Conservation (phyloP, 2,329 filamentous ascomycete genomes). For the Diaporthe sp. region DNA sequence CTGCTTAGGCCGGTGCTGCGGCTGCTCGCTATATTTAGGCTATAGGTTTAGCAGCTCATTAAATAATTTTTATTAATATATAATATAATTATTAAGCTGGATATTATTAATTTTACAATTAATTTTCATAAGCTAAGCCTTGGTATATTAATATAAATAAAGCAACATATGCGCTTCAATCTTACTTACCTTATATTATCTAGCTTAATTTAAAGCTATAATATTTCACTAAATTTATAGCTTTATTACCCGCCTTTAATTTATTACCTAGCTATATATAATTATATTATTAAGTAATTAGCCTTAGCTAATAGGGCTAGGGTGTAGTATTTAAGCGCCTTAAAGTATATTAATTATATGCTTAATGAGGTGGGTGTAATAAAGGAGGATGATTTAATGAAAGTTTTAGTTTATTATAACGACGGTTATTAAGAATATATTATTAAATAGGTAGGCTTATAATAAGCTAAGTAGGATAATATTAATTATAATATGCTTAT, state of each 20-base stretch:
- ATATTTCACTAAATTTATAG: background rate
- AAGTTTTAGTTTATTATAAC: background rate
- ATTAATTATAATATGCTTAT: too few species aligned
- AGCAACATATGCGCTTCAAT: background rate
- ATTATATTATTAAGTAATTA: background rate
- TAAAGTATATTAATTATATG: too few species aligned
- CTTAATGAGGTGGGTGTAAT: too few species aligned
- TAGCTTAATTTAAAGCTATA: background rate
- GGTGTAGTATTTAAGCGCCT: background rate
- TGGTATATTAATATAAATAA: background rate
- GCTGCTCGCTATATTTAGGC: background rate
- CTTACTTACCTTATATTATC: background rate
- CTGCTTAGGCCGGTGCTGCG: too few species aligned
- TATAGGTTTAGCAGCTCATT: background rate
- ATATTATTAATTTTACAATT: background rate
- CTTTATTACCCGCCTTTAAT: background rate
- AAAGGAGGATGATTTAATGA: too few species aligned
- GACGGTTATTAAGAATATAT: too few species aligned
- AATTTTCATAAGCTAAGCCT: background rate
- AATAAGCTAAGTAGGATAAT: too few species aligned
- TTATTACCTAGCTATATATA: background rate
- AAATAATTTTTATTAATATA: background rate
- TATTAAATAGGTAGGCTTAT: too few species aligned
- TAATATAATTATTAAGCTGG: background rate
- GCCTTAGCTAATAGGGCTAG: background rate